Conservation (phyloP, 371 early-diverging fungal species). For the Apophysomyces trapeziformis region DNA sequence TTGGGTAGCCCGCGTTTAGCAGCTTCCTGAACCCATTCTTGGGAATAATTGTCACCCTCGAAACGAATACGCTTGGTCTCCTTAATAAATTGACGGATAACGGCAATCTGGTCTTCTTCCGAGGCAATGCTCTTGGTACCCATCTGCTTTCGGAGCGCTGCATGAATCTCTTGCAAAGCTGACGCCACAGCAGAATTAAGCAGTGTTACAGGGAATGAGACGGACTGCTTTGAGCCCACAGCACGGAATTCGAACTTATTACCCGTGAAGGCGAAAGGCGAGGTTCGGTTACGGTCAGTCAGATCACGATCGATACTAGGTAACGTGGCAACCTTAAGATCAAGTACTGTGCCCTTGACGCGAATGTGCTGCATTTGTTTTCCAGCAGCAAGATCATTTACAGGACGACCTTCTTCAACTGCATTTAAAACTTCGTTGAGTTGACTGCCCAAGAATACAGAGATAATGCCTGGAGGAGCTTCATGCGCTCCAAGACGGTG, state of each 20-base stretch:
- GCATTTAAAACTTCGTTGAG: conserved; percentile 91
- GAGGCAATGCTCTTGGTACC: conserved; percentile 79
- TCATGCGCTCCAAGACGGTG: conserved; percentile 98
- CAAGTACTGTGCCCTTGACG: conserved; percentile 93
- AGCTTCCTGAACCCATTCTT: conserved; percentile 81
- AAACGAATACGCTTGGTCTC: conserved; percentile 91
- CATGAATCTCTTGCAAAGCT: conserved; percentile 75
- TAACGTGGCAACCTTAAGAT: conserved; percentile 92
- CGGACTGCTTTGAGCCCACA: conserved; percentile 97
- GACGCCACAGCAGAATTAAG: conserved; percentile 93
- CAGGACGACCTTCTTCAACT: conserved; percentile 84
- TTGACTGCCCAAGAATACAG: conserved; percentile 96
- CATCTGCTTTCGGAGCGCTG: conserved; percentile 73
- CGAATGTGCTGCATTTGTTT: conserved; percentile 87
- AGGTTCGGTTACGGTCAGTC: conserved; percentile 99
- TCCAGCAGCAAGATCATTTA: conserved; percentile 78
- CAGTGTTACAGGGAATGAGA: conserved; percentile 93
- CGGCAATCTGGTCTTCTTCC: conserved; percentile 85
- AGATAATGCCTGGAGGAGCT: conserved; percentile 97
- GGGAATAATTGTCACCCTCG: conserved; percentile 96
- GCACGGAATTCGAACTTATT: conserved; percentile 99
- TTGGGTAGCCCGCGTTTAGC: conserved; percentile 92
- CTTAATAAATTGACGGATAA: conserved; percentile 84
- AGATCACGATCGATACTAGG: conserved; percentile 94
- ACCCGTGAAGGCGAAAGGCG: conserved; percentile 98